Base-by-base conservation (phyloP, 2,329 filamentous ascomycete genomes). In the Ceratocystis cubensis region DNA sequence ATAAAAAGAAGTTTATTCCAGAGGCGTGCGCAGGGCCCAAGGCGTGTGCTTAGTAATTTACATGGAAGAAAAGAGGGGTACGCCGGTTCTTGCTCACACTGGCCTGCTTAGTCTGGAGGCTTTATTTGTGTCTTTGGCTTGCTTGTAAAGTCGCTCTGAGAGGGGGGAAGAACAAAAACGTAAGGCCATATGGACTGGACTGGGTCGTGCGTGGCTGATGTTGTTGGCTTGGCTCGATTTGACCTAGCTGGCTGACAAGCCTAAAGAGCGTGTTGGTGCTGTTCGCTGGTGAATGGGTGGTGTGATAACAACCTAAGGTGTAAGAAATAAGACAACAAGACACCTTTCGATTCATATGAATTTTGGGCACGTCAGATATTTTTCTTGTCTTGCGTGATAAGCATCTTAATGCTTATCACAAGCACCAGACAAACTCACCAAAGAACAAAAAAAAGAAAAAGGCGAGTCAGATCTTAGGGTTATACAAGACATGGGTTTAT, bases 291-390 rank as follows among this genome's bases (percentile, higher is more conserved):
- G 6, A 30, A 25, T 28, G n/a, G 50, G 53, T 59, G 53, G 53
- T 59, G 53, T 59, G 53, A 59, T 59, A 33, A n/a, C 48, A 10
- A 4, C n/a, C 46, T 13, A 33, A 59, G 53, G 30, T 17, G 28
- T 59, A 30, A 59, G 28, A 59, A 33, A 30, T 59, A 59, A 59
- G 53, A 59, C 53, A 59, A 30, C 30, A n/a, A 59, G 53, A 59
- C 53, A 59, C 6, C 28, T 37, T 13, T 33, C 28, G 53, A 33
- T 17, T 59, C 53, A 53, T 53, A 25, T 1, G 20, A 20, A 53
- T 53, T 53, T 53, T 25, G 28, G 17, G 28, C n/a, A n/a, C 53
- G 28, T 59, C 53, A 59, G 13, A 33, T 30, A 33, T 33, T 59
- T 30, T 33, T 30, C 25, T 17, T 33, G 53, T 59, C 53, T 59